Base-by-base conservation (phyloP, 2,329 filamentous ascomycete species). In the Byssothecium circinans region DNA sequence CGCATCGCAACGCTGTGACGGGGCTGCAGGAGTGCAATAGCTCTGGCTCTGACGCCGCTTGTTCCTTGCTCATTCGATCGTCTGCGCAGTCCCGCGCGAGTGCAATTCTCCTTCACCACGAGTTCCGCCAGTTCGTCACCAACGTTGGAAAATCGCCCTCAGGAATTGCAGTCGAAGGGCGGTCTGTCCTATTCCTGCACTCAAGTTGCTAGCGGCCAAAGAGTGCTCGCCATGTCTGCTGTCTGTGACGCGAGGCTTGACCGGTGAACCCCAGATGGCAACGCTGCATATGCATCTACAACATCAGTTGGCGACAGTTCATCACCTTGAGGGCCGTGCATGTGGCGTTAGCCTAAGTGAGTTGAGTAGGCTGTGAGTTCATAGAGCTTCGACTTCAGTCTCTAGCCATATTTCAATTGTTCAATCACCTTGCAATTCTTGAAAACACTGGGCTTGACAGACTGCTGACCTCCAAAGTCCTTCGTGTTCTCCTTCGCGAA, bases 1-100 rank as follows among this genome's bases (percentile, higher is more conserved):
- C 51, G 54, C 46, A 56, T 44, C 50, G 48, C 54, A 56, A 59
- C 52, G 51, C 61, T 64, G 65, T 60, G n/a, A n/a, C n/a, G n/a
- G n/a, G n/a, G 62, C 55, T 54, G 53, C 49, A 48, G 45, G 30
- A 29, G 41, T 36, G 50, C 48, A 56, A 60, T 43, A 51, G 42
- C 44, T 43, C 42, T 45, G 42, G 35, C 49, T 55, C 44, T 50
- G 47, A 58, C 57, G 52, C 56, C 48, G 49, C 41, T 45, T 29
- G 45, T 44, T 33, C 49, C 43, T 36, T 43, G 39, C 34, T 50
- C 50, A 40, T 42, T 50, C 44, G 43, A 37, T 51, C 48, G 45
- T 44, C 36, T 27, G 25, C 40, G 41, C 38, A 29, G 37, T 19
- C 36, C 32, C 17, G 47, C 43, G 15, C 41, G 17, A 12, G 32